Base-by-base conservation (phyloP, 306 rosid species). In the Pyrus bretschneideri region DNA sequence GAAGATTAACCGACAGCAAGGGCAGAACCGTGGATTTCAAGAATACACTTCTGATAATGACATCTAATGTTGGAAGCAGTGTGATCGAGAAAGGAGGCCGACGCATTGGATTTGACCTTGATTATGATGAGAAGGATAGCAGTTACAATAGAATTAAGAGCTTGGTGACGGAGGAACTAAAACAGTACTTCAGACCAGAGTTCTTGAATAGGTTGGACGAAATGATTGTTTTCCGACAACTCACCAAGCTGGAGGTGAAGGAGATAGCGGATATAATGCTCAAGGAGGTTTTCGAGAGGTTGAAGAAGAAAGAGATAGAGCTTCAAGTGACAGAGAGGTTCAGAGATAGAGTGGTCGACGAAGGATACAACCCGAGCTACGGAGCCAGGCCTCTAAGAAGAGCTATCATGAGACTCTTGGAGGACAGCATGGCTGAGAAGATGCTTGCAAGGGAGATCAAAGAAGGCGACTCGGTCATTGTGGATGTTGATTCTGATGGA, bases 381-480 rank as follows among this genome's bases (percentile, higher is more conserved):
- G 98, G 98, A 19, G 98, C 98, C n/a, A 88, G 98, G 86, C 98
- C 98, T 62, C 79, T 93, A 46, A 87, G 98, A 86, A 90, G 98
- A 83, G 98, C 98, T 60, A 93, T 93, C 63, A 93, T 93, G 98
- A 85, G 97, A 74, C 97, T 93, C 51, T 84, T 93, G 90, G 98
- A 93, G 86, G 97, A 93, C 83, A 89, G 97, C 86, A 93, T 93
- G 98, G 98, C 97, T 4, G 98, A 93, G 87, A 93, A 93, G 97
- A 91, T 93, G 97, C 97, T 93, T 61, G 87, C 97, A 2, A 83
- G 98, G 75, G 98, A 91, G 85, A 93, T 93, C 77, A 91, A 91
- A 66, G 98, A 90, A 85, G 98, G 98, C 0, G 98, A 93, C 78
- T 94, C 96, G 0, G 96, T 91, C 59, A 94, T 91, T n/a, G 97